phyloP scores from a whole-genome alignment of 2,329 filamentous ascomycete species.

The Aspergillus quadrilineatus region DNA sequence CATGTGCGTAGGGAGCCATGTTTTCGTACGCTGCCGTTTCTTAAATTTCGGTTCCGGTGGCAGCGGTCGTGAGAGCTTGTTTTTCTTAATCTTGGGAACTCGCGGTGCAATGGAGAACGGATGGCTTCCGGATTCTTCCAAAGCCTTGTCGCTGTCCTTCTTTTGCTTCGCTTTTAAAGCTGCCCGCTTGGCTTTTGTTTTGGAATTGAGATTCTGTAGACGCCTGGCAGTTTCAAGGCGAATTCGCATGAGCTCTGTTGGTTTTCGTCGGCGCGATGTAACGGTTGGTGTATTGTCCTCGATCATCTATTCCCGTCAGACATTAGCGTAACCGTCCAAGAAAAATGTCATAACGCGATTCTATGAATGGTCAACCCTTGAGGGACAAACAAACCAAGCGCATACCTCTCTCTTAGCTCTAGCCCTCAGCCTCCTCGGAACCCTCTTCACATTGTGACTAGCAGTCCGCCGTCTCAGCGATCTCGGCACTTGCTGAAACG shows the following conservation, averaged over 20 bases:
- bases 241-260: conserved; percentile 46
- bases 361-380: neutral
- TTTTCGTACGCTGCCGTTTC: conserved; percentile 83
- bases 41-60: conserved; percentile 69
- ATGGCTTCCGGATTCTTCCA: conserved; percentile 30
- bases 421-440: conserved; percentile 72
- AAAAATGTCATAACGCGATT: neutral
- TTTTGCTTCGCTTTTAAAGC: conserved; percentile 47
- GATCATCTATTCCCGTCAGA: conserved; percentile 60
- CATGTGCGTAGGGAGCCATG: conserved; percentile 90
- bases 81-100: conserved; percentile 67
- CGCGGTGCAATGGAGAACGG: conserved; percentile 40
- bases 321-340: neutral
- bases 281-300: conserved; percentile 90
- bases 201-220: conserved; percentile 60
- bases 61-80: conserved; percentile 64
- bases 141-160: conserved; percentile 23
- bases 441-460: conserved; percentile 89
- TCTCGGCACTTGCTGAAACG: conserved; percentile 88
- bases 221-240: conserved; percentile 74
- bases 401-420: conserved; percentile 64
- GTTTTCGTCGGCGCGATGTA: conserved; percentile 54
- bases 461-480: conserved; percentile 82
- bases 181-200: conserved; percentile 41
- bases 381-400: neutral